A percentile compares a stretch with the other conserved stretches of the same genome.
phyloP scores from a whole-genome alignment of 805 yeast genomes.

The Jamesozyma rosinii region DNA sequence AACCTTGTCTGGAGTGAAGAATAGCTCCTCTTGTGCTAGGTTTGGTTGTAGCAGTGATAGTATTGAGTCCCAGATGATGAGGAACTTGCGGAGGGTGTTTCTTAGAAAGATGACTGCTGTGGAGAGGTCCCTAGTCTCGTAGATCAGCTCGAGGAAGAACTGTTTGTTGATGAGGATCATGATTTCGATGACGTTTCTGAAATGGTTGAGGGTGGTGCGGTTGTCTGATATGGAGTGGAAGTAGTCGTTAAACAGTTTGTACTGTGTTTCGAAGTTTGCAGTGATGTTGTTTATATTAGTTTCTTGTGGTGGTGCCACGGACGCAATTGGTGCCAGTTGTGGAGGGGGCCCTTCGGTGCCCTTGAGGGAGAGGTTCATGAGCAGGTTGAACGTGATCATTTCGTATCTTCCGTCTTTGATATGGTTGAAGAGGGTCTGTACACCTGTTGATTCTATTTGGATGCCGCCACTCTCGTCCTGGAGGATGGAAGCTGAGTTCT shows the following conservation, averaged over 20 bases:
- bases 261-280: conserved; percentile 1
- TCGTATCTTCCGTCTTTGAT: conserved; percentile 38
- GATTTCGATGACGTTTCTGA: conserved; percentile 17
- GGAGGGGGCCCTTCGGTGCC: not conserved
- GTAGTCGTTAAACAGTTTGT: not conserved
- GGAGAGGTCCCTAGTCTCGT: conserved; percentile 11
- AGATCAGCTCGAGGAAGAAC: conserved; percentile 23
- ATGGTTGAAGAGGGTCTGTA: conserved; percentile 33
- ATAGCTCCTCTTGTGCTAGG: conserved; percentile 8
- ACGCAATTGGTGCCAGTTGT: conserved; percentile 12
- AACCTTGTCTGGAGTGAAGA: conserved; percentile 23
- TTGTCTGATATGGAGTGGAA: not conserved
- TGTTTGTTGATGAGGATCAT: conserved; percentile 21
- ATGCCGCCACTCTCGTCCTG: conserved; percentile 36
- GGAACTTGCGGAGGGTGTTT: conserved; percentile 16
- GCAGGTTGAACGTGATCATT: conserved; percentile 19
- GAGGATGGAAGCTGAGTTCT: conserved; percentile 31
- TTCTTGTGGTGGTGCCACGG: conserved; percentile 8
- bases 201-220: not conserved
- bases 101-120: conserved; percentile 21
- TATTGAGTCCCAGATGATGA: conserved; percentile 24
- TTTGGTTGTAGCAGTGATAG: conserved; percentile 7
- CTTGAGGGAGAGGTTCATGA: conserved; percentile 26
- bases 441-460: conserved; percentile 35
- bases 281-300: conserved; percentile 1